Evolutionary conservation across 176 grass and related monocot species (phyloP).

Genomic region (Musa schizocarpa): DNA sequence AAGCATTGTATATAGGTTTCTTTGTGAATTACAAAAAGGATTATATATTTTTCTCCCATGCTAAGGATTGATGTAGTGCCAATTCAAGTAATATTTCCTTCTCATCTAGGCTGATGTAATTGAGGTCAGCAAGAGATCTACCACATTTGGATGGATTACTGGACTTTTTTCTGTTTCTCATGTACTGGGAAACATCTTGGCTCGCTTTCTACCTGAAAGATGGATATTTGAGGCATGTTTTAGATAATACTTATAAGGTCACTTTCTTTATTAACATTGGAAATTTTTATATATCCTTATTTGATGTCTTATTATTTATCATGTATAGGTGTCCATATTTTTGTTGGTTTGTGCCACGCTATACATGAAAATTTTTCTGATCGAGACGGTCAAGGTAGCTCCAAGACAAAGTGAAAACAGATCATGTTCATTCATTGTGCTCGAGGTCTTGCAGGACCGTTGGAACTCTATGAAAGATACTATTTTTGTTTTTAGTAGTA

Average conservation of each 20-base stretch:
- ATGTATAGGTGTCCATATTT: constrained; percentile 48
- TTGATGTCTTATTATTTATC: not conserved
- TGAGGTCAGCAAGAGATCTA: constrained; percentile 44
- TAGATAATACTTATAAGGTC: not conserved
- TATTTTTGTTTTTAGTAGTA: constrained; percentile 36
- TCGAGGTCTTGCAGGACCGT: constrained; percentile 31
- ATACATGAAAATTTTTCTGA: constrained; percentile 71
- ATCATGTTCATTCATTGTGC: constrained; percentile 26
- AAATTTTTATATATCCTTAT: not conserved
- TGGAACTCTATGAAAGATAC: constrained; percentile 62
- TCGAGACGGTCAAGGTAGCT: constrained; percentile 48
- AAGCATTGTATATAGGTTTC: too few species aligned
- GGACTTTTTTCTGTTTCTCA: constrained; percentile 69
- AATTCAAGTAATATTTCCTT: not conserved
- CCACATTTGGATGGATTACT: constrained; percentile 57
- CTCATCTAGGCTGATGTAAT: constrained; percentile 53
- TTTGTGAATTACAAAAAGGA: too few species aligned
- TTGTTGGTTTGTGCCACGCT: constrained; percentile 48
- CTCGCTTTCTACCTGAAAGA: constrained; percentile 53
- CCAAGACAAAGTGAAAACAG: constrained; percentile 22
- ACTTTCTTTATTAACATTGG: not conserved
- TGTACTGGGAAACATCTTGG: constrained; percentile 49
- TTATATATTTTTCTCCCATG: too few species aligned
- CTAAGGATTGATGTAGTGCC: not conserved
- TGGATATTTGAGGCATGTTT: constrained; percentile 66